Evolutionary conservation across 257 asterid genomes (phyloP).

Genomic region (Nicotiana attenuata): DNA sequence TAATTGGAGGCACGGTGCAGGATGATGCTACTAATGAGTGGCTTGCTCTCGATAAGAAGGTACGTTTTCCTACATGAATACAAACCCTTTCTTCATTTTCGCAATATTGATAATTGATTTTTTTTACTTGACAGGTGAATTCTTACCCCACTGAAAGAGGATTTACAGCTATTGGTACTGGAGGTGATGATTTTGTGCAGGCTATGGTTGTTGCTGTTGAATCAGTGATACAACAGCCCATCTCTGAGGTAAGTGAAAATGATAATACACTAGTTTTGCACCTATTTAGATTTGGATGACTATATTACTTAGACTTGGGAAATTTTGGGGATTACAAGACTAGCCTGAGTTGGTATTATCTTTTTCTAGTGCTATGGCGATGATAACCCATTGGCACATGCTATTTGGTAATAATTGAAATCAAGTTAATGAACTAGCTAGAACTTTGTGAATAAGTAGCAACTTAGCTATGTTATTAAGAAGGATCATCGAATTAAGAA

Average conservation of each 20-base stretch:
- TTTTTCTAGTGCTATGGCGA: background rate
- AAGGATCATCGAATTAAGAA: background rate
- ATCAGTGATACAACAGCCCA: conserved; percentile 66
- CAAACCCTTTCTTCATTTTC: background rate
- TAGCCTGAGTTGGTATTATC: background rate
- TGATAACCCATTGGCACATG: background rate
- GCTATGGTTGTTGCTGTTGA: conserved; percentile 96
- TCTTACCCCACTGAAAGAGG: conserved; percentile 89
- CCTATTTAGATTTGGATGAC: background rate
- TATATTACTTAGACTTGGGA: background rate
- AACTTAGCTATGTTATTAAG: background rate
- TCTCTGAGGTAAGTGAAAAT: conserved; percentile 55
- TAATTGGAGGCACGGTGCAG: conserved; percentile 79
- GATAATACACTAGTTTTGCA: background rate
- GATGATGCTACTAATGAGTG: conserved; percentile 85
- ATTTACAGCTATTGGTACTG: conserved; percentile 93
- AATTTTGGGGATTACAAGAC: background rate
- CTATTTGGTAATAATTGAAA: background rate
- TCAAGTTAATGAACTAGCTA: background rate
- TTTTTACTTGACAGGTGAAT: conserved; percentile 49
- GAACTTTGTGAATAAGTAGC: background rate
- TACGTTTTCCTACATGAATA: conserved; percentile 6
- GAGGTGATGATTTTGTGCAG: conserved; percentile 92
- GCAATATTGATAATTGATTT: background rate
- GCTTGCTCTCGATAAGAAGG: conserved; percentile 77